Base-by-base conservation (phyloP, 305 asterid genomes). In the Fraxinus paxiana region DNA sequence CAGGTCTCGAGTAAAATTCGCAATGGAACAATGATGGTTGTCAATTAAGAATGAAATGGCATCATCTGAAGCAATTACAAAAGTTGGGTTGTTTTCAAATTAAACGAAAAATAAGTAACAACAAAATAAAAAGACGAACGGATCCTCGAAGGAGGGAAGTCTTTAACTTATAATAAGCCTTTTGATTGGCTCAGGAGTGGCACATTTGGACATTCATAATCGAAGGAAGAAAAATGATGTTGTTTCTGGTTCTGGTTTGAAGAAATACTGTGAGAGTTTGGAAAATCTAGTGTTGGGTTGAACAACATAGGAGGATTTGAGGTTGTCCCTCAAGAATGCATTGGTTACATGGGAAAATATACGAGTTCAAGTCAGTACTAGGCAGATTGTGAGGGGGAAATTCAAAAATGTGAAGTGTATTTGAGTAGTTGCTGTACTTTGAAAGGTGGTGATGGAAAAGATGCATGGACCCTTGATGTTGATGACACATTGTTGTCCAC, bases 181-280 rank as follows among this genome's bases (percentile, higher is more conserved):
- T 18, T 34, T 78, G 79, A 76, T 80, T 56, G 83, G 81, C 63
- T 30, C 73, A 13, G 84, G 73, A 69, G 76, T 74, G 78, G 87
- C 86, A 28, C 86, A 87, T 79, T 89, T 89, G 91, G 87, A 89
- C 87, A 85, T 89, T 77, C 82, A 86, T 37, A 85, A 80, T 48
- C 79, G 10, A 0, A 78, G 59, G 43, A 81, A 79, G 72, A 84
- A 59, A 77, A 24, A 6, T 0, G 26, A 24, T 0, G 18, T 43
- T 15, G 74, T 73, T 3, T 69, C 78, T 1, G 86, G 87, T 10
- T 33, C 71, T 4, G 81, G 81, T 77, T 75, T 89, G 90, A 88
- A 89, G 82, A 86, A 81, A 34, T 87, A 83, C 56, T 87, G 91
- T 48, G 91, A 87, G 87, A 89, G 89, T 84, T 88, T 88, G 89